Base-by-base conservation (phyloP, 331 rosid species). In the Pyracantha coccinea region DNA sequence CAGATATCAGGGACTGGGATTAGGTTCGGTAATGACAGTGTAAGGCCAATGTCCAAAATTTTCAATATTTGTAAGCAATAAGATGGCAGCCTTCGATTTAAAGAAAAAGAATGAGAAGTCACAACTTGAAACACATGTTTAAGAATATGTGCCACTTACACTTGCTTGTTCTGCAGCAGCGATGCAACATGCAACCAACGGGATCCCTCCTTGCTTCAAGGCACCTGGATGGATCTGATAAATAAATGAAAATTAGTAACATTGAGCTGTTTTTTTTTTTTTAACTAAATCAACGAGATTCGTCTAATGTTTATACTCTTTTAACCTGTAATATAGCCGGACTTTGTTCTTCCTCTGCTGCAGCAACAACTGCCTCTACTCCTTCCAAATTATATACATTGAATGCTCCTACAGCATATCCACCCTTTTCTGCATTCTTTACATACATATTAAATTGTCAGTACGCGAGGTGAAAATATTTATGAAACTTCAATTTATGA, bases 371-470 rank as follows among this genome's bases (percentile, higher is more conserved):
- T 50, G 98, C 97, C 80, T 88, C 89, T 64, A 82, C 95, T 83
- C 97, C 98, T 91, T 94, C 97, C 88, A 94, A 82, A 88, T 94
- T 94, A 76, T 94, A 94, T 50, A 94, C 92, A 29, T 91, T 94
- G 83, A 94, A 94, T n/a, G 97, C 98, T 85, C 98, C 97, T 72
- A 94, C 88, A 73, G 97, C 97, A 83, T 91, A 94, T 77, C 95
- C 89, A 65, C 97, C 98, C 59, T 78, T 81, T 80, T 87, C 93
- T 61, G 98, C 98, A 65, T 79, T 82, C 98, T 93, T 75, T 75
- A 72, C 38, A 60, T 65, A 47, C 16, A 47, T 21, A 74, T 75
- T 5, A 62, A 72, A 31, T 9, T 44, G 11, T 55, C 81, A 83
- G 66, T 71, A 74, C 12, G 21, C 3, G 44, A 65, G 80, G 47